Conservation (phyloP, 768 basidiomycete genomes). For the Suillus tomentosus region DNA sequence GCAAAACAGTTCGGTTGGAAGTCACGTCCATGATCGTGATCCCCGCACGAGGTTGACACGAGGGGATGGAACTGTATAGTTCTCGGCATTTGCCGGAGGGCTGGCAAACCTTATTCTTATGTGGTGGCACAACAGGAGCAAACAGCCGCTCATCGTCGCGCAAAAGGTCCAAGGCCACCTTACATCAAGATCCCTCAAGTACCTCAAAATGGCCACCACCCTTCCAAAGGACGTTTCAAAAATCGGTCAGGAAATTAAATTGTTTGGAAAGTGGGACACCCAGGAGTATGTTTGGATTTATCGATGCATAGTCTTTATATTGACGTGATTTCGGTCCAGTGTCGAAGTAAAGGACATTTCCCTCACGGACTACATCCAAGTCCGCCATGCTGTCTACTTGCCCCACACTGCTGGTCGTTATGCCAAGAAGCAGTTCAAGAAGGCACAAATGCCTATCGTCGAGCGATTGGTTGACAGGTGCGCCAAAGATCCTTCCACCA, state of each 20-base stretch:
- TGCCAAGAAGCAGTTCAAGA: conserved; percentile 99
- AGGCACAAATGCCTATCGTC: conserved; percentile 99
- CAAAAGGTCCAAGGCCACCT: conserved; percentile 21
- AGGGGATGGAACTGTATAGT: conserved; percentile 30
- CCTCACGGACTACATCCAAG: conserved; percentile 98
- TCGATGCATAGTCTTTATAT: conserved; percentile 5
- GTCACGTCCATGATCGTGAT: neutral
- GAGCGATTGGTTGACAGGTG: conserved; percentile 98
- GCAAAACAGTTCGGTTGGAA: neutral
- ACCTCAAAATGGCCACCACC: conserved; percentile 67
- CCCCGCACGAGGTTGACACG: neutral
- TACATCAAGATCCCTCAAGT: conserved; percentile 33
- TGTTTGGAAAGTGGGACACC: conserved; percentile 99
- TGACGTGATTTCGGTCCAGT: conserved; percentile 43
- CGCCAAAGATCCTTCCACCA: conserved; percentile 24
- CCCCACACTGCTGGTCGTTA: conserved; percentile 99
- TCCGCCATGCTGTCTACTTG: conserved; percentile 95
- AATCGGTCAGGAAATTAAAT: conserved; percentile 85
- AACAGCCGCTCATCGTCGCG: conserved; percentile 28
- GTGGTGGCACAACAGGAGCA: conserved; percentile 20
- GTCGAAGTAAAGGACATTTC: conserved; percentile 99
- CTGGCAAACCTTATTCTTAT: conserved; percentile 28
- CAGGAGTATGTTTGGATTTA: conserved; percentile 73
- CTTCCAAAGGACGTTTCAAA: conserved; percentile 83
- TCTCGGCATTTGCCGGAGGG: conserved; percentile 24